phyloP scores from a whole-genome alignment of 768 basidiomycete genomes.

The Dictyophora rubrovolvata region DNA sequence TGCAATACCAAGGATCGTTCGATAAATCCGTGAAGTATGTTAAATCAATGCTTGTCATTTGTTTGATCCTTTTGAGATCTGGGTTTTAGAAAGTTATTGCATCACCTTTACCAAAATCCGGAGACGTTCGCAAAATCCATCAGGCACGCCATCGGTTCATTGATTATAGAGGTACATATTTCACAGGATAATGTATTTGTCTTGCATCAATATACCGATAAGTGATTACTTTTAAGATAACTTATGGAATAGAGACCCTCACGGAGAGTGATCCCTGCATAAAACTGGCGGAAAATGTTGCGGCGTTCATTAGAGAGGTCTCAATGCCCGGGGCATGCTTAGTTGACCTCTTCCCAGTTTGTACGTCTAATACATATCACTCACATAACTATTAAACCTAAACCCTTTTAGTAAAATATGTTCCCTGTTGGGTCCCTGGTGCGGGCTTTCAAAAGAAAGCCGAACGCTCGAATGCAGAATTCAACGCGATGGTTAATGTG shows the following conservation, averaged over 20 bases:
- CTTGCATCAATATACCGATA: neutral
- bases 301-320: slow-evolving; percentile 41
- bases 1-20: slow-evolving; percentile 24
- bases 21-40: slow-evolving; percentile 15
- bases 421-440: slow-evolving; percentile 34
- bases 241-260: slow-evolving; percentile 2
- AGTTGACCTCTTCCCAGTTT: slow-evolving; percentile 37
- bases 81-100: slow-evolving; percentile 20
- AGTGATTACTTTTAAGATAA: neutral
- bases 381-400: neutral
- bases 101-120: slow-evolving; percentile 20
- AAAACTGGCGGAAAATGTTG: slow-evolving; percentile 39
- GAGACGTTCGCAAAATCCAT: slow-evolving; percentile 19
- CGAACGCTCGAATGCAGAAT: slow-evolving; percentile 17
- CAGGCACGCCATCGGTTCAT: slow-evolving; percentile 9
- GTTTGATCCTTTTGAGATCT: neutral
- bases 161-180: slow-evolving; percentile 5
- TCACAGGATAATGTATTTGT: neutral
- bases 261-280: slow-evolving; percentile 34
- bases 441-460: slow-evolving; percentile 25
- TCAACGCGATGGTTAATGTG: slow-evolving; percentile 23
- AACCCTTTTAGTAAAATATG: slow-evolving; percentile 21
- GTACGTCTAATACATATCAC: slow-evolving; percentile 18
- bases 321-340: slow-evolving; percentile 43
- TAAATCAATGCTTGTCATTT: neutral